Conservation (phyloP, 495 filamentous ascomycete genomes). For the Neurospora tetrasperma region DNA sequence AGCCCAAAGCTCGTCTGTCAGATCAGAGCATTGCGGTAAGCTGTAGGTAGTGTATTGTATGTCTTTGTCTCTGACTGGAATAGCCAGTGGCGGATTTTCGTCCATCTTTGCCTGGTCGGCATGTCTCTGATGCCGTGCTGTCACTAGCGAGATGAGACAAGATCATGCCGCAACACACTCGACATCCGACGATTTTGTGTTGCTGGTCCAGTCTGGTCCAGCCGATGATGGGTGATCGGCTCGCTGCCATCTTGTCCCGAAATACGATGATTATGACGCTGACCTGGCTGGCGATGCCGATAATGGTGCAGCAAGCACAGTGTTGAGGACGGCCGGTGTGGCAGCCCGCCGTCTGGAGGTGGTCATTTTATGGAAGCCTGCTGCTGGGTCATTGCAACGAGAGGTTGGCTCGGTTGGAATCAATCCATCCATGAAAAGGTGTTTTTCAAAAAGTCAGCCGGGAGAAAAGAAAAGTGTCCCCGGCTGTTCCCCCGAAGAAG, state of each 20-base stretch:
- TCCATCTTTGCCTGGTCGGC: neutral
- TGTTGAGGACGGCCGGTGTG: neutral
- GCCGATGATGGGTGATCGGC: neutral
- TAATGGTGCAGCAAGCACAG: neutral
- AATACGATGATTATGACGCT: neutral
- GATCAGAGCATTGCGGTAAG: neutral
- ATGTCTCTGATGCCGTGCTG: neutral
- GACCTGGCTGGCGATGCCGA: neutral
- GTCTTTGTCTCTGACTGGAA: neutral
- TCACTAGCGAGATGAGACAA: neutral
- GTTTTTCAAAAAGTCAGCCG: neutral
- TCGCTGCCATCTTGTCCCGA: neutral
- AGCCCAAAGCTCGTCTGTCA: neutral
- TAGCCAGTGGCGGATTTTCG: neutral
- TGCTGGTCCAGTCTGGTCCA: neutral
- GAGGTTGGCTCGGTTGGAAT: neutral
- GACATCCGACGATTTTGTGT: neutral
- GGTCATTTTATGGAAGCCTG: neutral
- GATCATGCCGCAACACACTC: neutral
- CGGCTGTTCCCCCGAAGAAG: neutral
- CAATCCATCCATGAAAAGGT: neutral
- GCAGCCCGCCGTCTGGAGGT: neutral
- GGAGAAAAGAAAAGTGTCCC: neutral
- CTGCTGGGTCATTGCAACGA: neutral
- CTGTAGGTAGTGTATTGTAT: neutral